Evolutionary conservation across 2,329 filamentous ascomycete species (phyloP).

Genomic region (Hymenoscyphus repandus): DNA sequence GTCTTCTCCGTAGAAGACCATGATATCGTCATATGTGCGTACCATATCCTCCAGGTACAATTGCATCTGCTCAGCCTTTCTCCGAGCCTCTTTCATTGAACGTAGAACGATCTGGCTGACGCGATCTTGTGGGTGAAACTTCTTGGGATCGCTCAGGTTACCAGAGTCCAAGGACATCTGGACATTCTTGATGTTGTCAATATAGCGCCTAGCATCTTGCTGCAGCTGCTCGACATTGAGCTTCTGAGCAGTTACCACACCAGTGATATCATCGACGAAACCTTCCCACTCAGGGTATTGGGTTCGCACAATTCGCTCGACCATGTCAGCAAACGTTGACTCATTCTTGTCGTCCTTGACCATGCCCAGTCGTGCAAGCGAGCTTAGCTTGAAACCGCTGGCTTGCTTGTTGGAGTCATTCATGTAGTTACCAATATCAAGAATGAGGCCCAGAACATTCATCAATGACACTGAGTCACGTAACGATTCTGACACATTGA

Average conservation of each 20-base stretch:
- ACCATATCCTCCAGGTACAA: slow-evolving; percentile 91
- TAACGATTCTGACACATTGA: slow-evolving; percentile 79
- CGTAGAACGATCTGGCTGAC: slow-evolving; percentile 88
- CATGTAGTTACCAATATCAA: slow-evolving; percentile 99
- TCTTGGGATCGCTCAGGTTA: slow-evolving; percentile 92
- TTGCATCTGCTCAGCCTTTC: slow-evolving; percentile 94
- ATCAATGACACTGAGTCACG: slow-evolving; percentile 89
- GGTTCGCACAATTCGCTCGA: slow-evolving; percentile 92
- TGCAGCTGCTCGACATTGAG: slow-evolving; percentile 92
- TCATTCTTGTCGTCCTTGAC: slow-evolving; percentile 99
- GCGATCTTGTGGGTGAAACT: slow-evolving; percentile 95
- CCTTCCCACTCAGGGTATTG: slow-evolving; percentile 95
- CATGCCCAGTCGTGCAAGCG: slow-evolving; percentile 87
- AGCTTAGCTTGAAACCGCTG: slow-evolving; percentile 94
- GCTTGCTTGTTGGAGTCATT: slow-evolving; percentile 99
- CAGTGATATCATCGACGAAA: slow-evolving; percentile 78
- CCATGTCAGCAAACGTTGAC: slow-evolving; percentile 88
- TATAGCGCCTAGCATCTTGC: slow-evolving; percentile 82
- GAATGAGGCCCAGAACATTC: slow-evolving; percentile 91
- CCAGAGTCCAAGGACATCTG: slow-evolving; percentile 88
- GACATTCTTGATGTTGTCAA: slow-evolving; percentile 90
- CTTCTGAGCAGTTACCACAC: slow-evolving; percentile 76
- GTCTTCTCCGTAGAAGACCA: slow-evolving; percentile 95
- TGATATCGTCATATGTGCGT: slow-evolving; percentile 87
- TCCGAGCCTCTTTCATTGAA: slow-evolving; percentile 91